Evolutionary conservation across 2,329 filamentous ascomycete species (phyloP), one percentile per base, ranked within the genome.

Genomic region (Neoarthrinium moseri): DNA sequence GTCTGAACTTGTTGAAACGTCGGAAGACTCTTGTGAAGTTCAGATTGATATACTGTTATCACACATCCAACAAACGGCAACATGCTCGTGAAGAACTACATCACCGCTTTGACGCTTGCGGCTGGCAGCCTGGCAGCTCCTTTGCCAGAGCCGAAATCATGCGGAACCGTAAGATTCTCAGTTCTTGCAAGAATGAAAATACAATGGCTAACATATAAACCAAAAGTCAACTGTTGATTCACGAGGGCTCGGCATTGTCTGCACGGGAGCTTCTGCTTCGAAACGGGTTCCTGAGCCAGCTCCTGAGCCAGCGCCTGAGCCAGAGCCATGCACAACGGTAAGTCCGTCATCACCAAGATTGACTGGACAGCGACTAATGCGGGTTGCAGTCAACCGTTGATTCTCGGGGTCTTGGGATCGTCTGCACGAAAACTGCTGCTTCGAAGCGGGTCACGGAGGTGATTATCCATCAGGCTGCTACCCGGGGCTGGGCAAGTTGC

Each of bases 71-170:
- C 24, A 36, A 6, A 22, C 23, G 18, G n/a, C 38, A 47, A 18
- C 1, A 47, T 47, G 45, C 45, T 35, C 17, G 32, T 26, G 17
- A 43, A 38, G 13, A 23, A 37, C 5, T 36, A 35, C 21, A 39
- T 47, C 24, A 10, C 35, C 15, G 44, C 27, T 13, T 15, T 47
- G 38, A 35, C 38, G 4, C 12, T 47, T 4, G 10, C 15, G 8
- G 32, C 38, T 18, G 26, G 29, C 26, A 13, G 12, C 4, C 4
- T 47, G 4, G 38, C 45, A 2, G 45, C 45, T 3, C 45, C 45
- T 2, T 17, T 46, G 6, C 30, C 29, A 2, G 13, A 12, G 29
- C 22, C n/a, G 5, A 6, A 20, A 10, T 23, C 20, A 26, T 41
- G 18, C 7, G 15, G 17, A 38, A 6, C 17, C 12, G 30, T 34